Conservation (phyloP, 805 yeast genomes). For the Pichia kluyveri region DNA sequence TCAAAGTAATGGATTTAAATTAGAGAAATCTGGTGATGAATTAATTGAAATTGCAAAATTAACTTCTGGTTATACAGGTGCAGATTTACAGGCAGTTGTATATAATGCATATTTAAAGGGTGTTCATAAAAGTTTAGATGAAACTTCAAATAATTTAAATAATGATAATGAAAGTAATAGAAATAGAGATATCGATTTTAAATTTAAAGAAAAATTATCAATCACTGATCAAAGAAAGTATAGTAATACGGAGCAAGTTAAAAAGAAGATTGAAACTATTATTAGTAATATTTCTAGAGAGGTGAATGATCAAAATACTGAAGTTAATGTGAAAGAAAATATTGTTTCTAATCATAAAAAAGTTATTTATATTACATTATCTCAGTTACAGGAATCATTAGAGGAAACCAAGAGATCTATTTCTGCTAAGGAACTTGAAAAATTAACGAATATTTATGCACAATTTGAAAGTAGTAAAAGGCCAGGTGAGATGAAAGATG, state of each 20-base stretch:
- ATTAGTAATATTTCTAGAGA: neutral
- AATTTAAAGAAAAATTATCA: slow-evolving; percentile 16
- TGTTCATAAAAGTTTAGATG: slow-evolving; percentile 58
- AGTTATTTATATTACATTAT: neutral
- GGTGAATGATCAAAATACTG: slow-evolving; percentile 13
- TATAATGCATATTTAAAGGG: slow-evolving; percentile 89
- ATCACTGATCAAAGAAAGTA: neutral
- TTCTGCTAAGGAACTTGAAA: slow-evolving; percentile 57
- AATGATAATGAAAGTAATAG: slow-evolving; percentile 3
- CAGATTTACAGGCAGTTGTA: slow-evolving; percentile 87
- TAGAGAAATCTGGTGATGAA: slow-evolving; percentile 36
- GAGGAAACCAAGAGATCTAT: slow-evolving; percentile 84
- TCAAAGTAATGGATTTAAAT: slow-evolving; percentile 45
- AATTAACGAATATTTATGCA: slow-evolving; percentile 54
- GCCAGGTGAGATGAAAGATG: slow-evolving; percentile 84
- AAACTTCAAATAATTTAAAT: slow-evolving; percentile 18
- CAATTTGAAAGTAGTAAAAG: slow-evolving; percentile 58
- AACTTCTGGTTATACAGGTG: slow-evolving; percentile 83
- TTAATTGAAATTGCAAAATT: slow-evolving; percentile 43
- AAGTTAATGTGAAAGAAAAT: slow-evolving; percentile 18
- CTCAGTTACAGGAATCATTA: slow-evolving; percentile 54
- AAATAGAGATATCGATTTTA: neutral
- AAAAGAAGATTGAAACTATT: slow-evolving; percentile 15
- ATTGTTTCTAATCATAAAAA: neutral
- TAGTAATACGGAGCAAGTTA: slow-evolving; percentile 8